Percentiles rank a stretch among this genome's conserved stretches.
phyloP scores from a whole-genome alignment of 2,329 filamentous ascomycete species.

The Diaporthe australafricana region DNA sequence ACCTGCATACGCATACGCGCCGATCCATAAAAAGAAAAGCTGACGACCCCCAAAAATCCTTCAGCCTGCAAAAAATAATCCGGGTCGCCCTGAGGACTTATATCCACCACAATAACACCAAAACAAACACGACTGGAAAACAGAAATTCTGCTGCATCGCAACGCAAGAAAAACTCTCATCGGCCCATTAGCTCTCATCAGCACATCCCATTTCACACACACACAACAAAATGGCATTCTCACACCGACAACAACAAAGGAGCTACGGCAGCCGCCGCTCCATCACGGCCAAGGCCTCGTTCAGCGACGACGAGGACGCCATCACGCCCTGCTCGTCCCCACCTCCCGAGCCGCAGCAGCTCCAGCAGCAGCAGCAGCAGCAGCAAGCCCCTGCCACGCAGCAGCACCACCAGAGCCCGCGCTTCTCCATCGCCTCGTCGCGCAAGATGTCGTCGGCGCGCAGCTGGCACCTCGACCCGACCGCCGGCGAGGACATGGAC shows the following conservation, averaged over 20 bases:
- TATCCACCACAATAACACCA: conserved; percentile 6
- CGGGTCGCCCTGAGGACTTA: conserved; percentile 12
- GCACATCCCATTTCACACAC: not conserved
- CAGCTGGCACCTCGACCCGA: conserved; percentile 37
- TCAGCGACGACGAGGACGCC: conserved; percentile 40
- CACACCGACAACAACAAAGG: conserved; percentile 7
- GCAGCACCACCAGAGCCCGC: not conserved
- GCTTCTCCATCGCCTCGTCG: conserved; percentile 13
- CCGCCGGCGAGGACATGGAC: conserved; percentile 48
- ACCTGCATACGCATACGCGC: conserved; percentile 35
- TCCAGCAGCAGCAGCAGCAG: not conserved
- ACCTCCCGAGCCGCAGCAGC: conserved; percentile 31
- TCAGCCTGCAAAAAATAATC: not conserved
- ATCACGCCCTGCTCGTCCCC: conserved; percentile 38
- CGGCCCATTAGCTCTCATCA: not conserved
- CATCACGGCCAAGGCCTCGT: conserved; percentile 36
- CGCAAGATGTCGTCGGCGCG: conserved; percentile 27
- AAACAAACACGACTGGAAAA: not conserved
- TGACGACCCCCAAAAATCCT: conserved; percentile 25
- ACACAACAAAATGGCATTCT: conserved; percentile 11
- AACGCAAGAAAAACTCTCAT: not conserved
- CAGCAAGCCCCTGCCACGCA: not conserved
- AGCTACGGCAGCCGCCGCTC: conserved; percentile 16
- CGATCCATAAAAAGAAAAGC: conserved; percentile 37
- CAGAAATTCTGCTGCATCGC: not conserved